phyloP scores from a whole-genome alignment of 352 stramenopile genomes.

The Albugo laibachii region DNA sequence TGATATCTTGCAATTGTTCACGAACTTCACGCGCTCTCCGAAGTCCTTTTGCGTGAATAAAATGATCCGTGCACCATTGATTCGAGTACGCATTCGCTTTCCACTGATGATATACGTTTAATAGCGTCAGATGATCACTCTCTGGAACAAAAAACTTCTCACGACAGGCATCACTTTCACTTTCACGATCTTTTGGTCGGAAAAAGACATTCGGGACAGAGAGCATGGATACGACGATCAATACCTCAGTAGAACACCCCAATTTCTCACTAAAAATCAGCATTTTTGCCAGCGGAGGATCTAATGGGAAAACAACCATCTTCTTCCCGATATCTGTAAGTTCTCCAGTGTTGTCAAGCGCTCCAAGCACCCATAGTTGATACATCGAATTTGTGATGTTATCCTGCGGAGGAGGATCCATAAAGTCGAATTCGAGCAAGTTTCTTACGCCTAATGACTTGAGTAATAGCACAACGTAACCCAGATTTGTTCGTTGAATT shows the following conservation, averaged over 20 bases:
- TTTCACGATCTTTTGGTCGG: constrained; percentile 89
- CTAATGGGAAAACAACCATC: constrained; percentile 98
- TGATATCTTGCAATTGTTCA: constrained; percentile 95
- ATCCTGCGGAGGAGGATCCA: constrained; percentile 91
- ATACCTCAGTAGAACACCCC: constrained; percentile 87
- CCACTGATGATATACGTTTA: constrained; percentile 92
- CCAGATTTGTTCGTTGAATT: constrained; percentile 96
- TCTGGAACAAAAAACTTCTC: constrained; percentile 99
- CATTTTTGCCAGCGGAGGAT: constrained; percentile 91
- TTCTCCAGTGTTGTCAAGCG: constrained; percentile 93
- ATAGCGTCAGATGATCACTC: constrained; percentile 92
- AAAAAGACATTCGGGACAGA: constrained; percentile 95
- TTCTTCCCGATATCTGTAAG: constrained; percentile 90
- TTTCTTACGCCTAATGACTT: constrained; percentile 95
- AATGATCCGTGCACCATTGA: constrained; percentile 90
- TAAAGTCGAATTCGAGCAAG: constrained; percentile 97
- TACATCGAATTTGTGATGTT: constrained; percentile 99
- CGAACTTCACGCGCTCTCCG: constrained; percentile 82
- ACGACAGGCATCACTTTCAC: constrained; percentile 92
- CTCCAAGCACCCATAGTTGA: constrained; percentile 96
- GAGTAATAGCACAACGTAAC: constrained; percentile 93
- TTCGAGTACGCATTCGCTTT: constrained; percentile 91
- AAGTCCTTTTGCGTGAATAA: constrained; percentile 93
- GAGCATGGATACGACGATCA: constrained; percentile 95
- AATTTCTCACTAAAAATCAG: constrained; percentile 90